A percentile compares a stretch with the other conserved stretches of the same genome.
Conservation (phyloP, 2,329 filamentous ascomycete genomes). For the Aureobasidium zeae region DNA sequence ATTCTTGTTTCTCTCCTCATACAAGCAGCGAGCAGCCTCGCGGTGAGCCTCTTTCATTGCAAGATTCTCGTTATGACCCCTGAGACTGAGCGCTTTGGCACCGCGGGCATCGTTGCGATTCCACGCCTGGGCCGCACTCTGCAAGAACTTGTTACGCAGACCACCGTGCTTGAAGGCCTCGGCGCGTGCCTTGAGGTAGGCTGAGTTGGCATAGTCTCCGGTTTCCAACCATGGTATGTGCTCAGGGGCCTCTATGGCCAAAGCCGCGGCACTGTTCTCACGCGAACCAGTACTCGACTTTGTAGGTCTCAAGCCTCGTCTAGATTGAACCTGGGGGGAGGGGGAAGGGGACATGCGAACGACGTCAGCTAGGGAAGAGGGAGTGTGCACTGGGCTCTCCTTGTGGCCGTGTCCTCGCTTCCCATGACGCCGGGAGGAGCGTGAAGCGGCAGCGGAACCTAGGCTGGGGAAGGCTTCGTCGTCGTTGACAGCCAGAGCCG, state of each 20-base stretch:
- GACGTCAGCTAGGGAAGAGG: conserved; percentile 82
- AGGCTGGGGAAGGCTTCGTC: conserved; percentile 91
- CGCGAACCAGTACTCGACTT: conserved; percentile 56
- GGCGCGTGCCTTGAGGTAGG: conserved; percentile 87
- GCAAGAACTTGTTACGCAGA: conserved; percentile 90
- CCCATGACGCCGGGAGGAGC: conserved; percentile 81
- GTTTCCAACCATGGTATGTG: conserved; percentile 97
- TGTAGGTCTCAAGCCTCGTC: conserved; percentile 49
- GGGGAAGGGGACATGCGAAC: conserved; percentile 64
- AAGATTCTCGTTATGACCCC: conserved; percentile 93
- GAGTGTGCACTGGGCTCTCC: conserved; percentile 47
- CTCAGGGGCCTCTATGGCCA: conserved; percentile 77
- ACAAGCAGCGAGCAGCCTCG: conserved; percentile 82
- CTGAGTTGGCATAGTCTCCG: conserved; percentile 79
- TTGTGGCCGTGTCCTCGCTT: conserved; percentile 70
- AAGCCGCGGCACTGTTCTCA: conserved; percentile 72
- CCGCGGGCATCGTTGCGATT: conserved; percentile 95
- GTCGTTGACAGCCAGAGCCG: conserved; percentile 72
- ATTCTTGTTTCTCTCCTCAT: conserved; percentile 79
- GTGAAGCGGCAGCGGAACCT: conserved; percentile 61
- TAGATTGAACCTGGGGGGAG: conserved; percentile 44
- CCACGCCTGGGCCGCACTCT: conserved; percentile 96
- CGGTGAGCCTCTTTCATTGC: conserved; percentile 95
- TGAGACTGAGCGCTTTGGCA: conserved; percentile 85
- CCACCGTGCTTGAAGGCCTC: conserved; percentile 97